Evolutionary conservation across 768 basidiomycete species (phyloP).

Genomic region (Lactarius pseudohatsudake): DNA sequence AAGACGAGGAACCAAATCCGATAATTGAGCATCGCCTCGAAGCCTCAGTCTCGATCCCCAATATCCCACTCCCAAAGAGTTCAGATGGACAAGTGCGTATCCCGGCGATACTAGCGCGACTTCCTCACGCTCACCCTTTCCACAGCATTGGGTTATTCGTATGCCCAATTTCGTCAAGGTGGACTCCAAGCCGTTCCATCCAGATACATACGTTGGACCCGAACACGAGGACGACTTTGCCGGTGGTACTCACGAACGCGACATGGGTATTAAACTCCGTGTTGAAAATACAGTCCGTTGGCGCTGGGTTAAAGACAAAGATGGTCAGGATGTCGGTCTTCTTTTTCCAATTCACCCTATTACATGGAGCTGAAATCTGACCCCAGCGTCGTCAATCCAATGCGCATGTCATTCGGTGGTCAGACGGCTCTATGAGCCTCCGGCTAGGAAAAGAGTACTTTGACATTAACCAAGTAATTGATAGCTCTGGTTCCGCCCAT

Average conservation of each 20-base stretch:
- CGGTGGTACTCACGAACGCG: conserved; percentile 59
- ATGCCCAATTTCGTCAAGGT: conserved; percentile 94
- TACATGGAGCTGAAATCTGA: conserved; percentile 4
- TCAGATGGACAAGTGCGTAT: conserved; percentile 76
- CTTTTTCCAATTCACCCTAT: conserved; percentile 3
- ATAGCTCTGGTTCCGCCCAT: conserved; percentile 67
- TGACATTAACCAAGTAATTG: conserved; percentile 79
- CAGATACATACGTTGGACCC: conserved; percentile 78
- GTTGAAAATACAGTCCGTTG: conserved; percentile 95
- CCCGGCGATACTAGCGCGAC: conserved; percentile 4
- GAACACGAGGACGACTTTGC: conserved; percentile 73
- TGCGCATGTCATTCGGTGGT: conserved; percentile 90
- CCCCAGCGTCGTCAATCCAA: conserved; percentile 82
- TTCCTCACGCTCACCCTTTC: conserved; percentile 13
- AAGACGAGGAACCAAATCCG: conserved; percentile 67
- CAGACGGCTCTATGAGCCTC: conserved; percentile 88
- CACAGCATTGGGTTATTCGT: conserved; percentile 90
- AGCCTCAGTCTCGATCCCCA: conserved; percentile 79
- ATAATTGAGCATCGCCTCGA: conserved; percentile 56
- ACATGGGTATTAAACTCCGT: conserved; percentile 82
- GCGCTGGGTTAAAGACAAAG: conserved; percentile 84
- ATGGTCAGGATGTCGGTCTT: conserved; percentile 72
- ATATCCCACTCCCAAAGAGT: conserved; percentile 76
- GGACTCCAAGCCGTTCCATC: conserved; percentile 87
- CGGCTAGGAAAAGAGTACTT: conserved; percentile 93